Evolutionary conservation across 108 stramenopile species (phyloP).

Genomic region (Conticribra guillardii): DNA sequence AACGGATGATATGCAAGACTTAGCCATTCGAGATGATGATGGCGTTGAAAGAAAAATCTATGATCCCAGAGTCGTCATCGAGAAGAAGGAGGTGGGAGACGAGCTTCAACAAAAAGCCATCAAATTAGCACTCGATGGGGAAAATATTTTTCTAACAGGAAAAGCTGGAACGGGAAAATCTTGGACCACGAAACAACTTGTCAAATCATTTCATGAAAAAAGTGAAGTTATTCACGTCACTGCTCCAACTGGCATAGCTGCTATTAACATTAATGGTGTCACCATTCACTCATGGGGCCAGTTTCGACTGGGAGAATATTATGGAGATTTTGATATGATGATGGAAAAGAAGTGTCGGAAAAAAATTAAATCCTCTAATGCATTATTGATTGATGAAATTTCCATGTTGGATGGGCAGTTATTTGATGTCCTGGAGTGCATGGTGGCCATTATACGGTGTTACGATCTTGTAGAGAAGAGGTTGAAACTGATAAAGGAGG

Average conservation of each 20-base stretch:
- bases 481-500: constrained; percentile 21
- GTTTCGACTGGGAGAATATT: constrained; percentile 34
- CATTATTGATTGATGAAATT: constrained; percentile 63
- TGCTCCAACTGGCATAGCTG: constrained; percentile 71
- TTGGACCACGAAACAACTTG: constrained; percentile 45
- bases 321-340: constrained; percentile 37
- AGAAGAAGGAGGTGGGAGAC: constrained; percentile 35
- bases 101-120: constrained; percentile 41
- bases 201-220: constrained; percentile 4
- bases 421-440: constrained; percentile 70
- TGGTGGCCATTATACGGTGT: constrained; percentile 53
- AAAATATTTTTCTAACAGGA: constrained; percentile 49
- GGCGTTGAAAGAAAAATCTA: no score
- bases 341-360: constrained; percentile 14
- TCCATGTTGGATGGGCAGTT: constrained; percentile 63
- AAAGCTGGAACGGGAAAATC: constrained; percentile 56
- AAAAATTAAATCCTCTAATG: constrained; percentile 15
- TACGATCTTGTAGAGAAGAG: no score
- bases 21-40: no score
- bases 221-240: constrained; percentile 49
- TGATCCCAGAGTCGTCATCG: no score
- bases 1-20: no score
- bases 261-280: constrained; percentile 48
- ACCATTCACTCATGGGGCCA: constrained; percentile 62
- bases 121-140: constrained; percentile 13